These are phyloP conservation scores for Leishmania tarentolae DNA, from an alignment of 208 protist species.

Conservation along the genomic window DNA sequence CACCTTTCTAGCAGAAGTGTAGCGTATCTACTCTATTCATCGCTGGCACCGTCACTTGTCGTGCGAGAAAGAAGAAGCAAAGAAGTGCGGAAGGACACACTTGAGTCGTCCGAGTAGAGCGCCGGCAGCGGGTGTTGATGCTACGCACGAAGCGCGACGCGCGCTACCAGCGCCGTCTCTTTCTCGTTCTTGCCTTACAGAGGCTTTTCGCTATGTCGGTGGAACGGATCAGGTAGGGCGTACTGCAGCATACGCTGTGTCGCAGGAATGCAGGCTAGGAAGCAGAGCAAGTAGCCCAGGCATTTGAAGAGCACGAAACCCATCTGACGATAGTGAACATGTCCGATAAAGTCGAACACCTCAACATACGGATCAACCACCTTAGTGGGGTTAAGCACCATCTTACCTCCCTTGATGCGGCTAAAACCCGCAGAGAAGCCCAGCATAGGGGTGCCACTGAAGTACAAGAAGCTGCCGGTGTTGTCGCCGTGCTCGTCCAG, in stretches of 20 bases:
- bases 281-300: conserved; percentile 53
- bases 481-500: conserved; percentile 82
- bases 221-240: conserved; percentile 69
- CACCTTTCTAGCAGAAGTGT: not conserved
- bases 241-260: conserved; percentile 67
- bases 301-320: conserved; percentile 79
- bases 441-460: conserved; percentile 80
- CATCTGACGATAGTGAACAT: conserved; percentile 76
- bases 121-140: not conserved
- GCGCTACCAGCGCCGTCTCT: too few species aligned
- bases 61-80: not conserved
- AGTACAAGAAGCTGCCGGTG: conserved; percentile 83
- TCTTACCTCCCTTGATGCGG: conserved; percentile 60
- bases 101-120: not conserved
- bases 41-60: not conserved
- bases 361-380: conserved; percentile 68
- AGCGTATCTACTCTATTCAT: not conserved
- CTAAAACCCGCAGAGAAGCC: conserved; percentile 74
- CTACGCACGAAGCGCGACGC: not conserved
- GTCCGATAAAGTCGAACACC: conserved; percentile 72
- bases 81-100: too few species aligned
- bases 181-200: conserved; percentile 16
- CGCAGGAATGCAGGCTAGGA: conserved; percentile 74
- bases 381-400: conserved; percentile 73
- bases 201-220: conserved; percentile 66